Conservation (phyloP, 805 yeast species). For the Monosporozyma solicola region DNA sequence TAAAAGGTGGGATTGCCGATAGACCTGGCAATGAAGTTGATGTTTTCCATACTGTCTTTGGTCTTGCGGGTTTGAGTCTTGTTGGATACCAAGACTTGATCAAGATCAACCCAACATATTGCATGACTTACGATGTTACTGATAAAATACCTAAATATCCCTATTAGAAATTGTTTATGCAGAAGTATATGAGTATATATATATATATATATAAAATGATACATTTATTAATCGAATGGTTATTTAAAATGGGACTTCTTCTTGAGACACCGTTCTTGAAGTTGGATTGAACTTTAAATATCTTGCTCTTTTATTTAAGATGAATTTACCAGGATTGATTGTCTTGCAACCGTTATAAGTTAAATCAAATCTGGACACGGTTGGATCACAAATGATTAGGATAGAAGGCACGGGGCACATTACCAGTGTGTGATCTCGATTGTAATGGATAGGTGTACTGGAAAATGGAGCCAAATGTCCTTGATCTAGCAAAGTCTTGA, state of each 20-base stretch:
- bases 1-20: constrained; percentile 86
- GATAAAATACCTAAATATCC: constrained; percentile 32
- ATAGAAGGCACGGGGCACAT: constrained; percentile 73
- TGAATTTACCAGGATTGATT: constrained; percentile 57
- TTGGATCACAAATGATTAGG: constrained; percentile 56
- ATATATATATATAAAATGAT: constrained; percentile 3
- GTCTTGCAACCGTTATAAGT: constrained; percentile 78
- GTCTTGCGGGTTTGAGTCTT: constrained; percentile 77
- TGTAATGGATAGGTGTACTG: constrained; percentile 52
- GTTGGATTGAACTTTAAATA: constrained; percentile 71
- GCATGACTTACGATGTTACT: constrained; percentile 52
- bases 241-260: constrained; percentile 35
- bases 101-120: constrained; percentile 77
- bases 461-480: constrained; percentile 80
- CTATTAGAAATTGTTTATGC: constrained; percentile 8
- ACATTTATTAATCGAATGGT: background rate
- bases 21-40: constrained; percentile 87
- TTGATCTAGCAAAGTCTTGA: constrained; percentile 78
- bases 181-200: constrained; percentile 1
- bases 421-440: constrained; percentile 57
- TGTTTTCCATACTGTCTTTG: constrained; percentile 87
- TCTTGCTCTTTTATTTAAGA: constrained; percentile 41
- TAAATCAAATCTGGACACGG: constrained; percentile 63
- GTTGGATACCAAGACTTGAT: constrained; percentile 52
- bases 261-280: constrained; percentile 40